Percentiles rank a stretch among this genome's conserved stretches.
Conservation (phyloP, 2,329 filamentous ascomycete genomes). For the Aspergillus flavus region DNA sequence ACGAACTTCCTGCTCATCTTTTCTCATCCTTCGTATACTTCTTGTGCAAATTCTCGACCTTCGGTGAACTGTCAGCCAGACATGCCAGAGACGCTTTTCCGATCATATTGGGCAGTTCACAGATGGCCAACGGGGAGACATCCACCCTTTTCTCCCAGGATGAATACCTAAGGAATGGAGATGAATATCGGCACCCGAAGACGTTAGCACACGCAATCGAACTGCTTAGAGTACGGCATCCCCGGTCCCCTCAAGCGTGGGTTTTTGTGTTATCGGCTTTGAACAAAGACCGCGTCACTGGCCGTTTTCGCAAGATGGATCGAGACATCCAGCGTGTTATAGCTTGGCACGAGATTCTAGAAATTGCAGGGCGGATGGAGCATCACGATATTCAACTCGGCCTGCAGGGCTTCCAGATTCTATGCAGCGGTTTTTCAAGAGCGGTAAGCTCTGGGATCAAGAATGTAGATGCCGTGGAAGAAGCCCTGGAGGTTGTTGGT, state of each 20-base stretch:
- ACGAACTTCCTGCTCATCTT: slow-evolving; percentile 36
- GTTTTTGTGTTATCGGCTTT: slow-evolving; percentile 38
- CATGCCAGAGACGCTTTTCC: slow-evolving; percentile 32
- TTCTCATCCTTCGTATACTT: slow-evolving; percentile 51
- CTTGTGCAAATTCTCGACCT: slow-evolving; percentile 37
- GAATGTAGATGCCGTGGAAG: slow-evolving; percentile 28
- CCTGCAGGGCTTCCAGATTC: slow-evolving; percentile 35
- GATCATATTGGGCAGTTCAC: slow-evolving; percentile 23
- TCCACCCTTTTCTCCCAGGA: slow-evolving; percentile 26
- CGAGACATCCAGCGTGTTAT: slow-evolving; percentile 35
- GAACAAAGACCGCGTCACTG: slow-evolving; percentile 24
- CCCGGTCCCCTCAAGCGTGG: slow-evolving; percentile 39
- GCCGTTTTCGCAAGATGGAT: slow-evolving; percentile 21
- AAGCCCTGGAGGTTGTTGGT: slow-evolving; percentile 30
- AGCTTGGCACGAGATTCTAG: slow-evolving; percentile 41
- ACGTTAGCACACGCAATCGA: slow-evolving; percentile 41
- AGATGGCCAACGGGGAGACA: slow-evolving; percentile 7
- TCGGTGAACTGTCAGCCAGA: slow-evolving; percentile 14
- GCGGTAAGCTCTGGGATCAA: slow-evolving; percentile 37
- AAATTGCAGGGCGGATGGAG: slow-evolving; percentile 39
- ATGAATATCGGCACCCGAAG: slow-evolving; percentile 26
- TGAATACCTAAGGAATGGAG: slow-evolving; percentile 9
- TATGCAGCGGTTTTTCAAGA: slow-evolving; percentile 40
- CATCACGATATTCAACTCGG: slow-evolving; percentile 33
- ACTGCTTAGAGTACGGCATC: slow-evolving; percentile 34